Conservation (phyloP, 2,329 filamentous ascomycete genomes). For the Camillea tinctor region DNA sequence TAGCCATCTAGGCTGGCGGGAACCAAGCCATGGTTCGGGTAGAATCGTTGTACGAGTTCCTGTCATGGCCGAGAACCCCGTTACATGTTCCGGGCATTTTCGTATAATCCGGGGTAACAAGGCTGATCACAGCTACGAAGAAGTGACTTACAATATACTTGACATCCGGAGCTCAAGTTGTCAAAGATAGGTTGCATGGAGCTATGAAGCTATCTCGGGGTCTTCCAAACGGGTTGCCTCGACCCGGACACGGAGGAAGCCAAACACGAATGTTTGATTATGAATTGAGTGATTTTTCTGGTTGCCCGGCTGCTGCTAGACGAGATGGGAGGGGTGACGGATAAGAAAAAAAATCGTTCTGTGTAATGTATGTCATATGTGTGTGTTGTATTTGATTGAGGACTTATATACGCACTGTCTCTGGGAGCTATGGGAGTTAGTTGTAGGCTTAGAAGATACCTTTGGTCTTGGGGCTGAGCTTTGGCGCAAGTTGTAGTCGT, state of each 20-base stretch:
- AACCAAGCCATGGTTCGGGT: constrained; percentile 31
- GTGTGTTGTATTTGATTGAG: neutral
- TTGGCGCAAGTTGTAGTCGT: no score
- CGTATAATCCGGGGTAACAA: constrained; percentile 27
- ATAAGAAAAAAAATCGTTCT: neutral
- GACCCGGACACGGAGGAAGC: constrained; percentile 11
- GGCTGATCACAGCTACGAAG: constrained; percentile 21
- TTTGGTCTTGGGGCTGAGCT: neutral
- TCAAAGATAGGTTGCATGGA: neutral
- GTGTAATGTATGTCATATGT: neutral
- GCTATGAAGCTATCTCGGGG: neutral
- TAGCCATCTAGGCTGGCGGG: constrained; percentile 10
- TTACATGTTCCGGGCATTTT: constrained; percentile 30
- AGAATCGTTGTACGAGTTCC: constrained; percentile 28
- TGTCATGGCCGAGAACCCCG: constrained; percentile 27
- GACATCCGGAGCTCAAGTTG: constrained; percentile 7
- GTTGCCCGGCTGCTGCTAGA: neutral
- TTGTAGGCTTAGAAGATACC: neutral
- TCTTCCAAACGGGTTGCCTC: constrained; percentile 1
- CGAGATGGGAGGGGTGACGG: constrained; percentile 5
- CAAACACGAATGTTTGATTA: constrained; percentile 7
- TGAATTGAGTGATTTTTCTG: constrained; percentile 22
- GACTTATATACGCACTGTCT: neutral
- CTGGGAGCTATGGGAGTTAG: neutral
- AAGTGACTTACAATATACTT: constrained; percentile 27